A percentile compares a stretch with the other conserved stretches of the same genome.
Evolutionary conservation across 495 filamentous ascomycete genomes (phyloP).

Genomic region (Aspergillus incahuasiensis): DNA sequence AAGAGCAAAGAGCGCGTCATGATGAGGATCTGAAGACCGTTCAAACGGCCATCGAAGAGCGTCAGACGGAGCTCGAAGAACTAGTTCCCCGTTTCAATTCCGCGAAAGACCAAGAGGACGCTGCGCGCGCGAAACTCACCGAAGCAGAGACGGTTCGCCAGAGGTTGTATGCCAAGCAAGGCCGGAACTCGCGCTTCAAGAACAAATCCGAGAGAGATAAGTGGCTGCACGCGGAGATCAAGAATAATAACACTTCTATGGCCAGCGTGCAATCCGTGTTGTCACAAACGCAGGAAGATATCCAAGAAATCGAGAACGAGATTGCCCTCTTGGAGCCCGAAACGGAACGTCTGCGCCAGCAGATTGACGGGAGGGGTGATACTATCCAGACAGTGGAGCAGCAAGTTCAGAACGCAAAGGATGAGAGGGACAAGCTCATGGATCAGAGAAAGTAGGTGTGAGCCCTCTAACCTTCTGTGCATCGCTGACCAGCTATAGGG

Average conservation of each 20-base stretch:
- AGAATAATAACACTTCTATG: constrained; percentile 70
- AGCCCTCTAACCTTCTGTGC: background rate
- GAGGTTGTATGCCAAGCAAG: constrained; percentile 89
- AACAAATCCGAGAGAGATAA: constrained; percentile 84
- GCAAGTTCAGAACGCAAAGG: constrained; percentile 72
- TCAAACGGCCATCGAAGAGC: constrained; percentile 65
- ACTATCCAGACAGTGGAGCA: constrained; percentile 65
- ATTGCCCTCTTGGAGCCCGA: constrained; percentile 70
- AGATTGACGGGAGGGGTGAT: constrained; percentile 73
- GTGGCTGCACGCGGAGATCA: constrained; percentile 74
- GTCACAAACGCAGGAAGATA: constrained; percentile 80
- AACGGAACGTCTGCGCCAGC: constrained; percentile 62
- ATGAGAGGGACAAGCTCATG: constrained; percentile 69
- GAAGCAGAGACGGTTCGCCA: constrained; percentile 70
- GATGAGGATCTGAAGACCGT: constrained; percentile 71
- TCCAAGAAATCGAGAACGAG: constrained; percentile 64
- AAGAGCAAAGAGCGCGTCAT: constrained; percentile 63
- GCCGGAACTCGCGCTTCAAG: constrained; percentile 80
- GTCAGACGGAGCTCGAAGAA: constrained; percentile 68
- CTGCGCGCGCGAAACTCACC: constrained; percentile 63
- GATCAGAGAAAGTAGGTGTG: constrained; percentile 73
- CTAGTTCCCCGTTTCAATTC: constrained; percentile 70
- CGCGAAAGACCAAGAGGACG: constrained; percentile 66
- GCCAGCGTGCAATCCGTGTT: constrained; percentile 76
- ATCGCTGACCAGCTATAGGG: constrained; percentile 29